Base-by-base conservation (phyloP, 2,329 filamentous ascomycete species). In the Neonectria hederae region DNA sequence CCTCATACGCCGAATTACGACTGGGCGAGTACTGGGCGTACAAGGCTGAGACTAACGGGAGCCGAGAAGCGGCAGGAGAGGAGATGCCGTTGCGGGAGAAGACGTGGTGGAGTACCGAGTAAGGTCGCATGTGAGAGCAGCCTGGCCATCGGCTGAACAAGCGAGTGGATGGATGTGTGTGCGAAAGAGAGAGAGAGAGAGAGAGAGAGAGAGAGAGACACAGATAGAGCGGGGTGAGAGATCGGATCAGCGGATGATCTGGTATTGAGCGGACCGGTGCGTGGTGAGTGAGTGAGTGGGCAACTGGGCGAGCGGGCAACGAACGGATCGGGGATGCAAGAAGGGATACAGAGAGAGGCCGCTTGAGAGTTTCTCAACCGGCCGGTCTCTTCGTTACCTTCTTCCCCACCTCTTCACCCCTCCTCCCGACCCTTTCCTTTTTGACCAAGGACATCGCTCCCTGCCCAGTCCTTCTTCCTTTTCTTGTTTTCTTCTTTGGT, bases 21-120 rank as follows among this genome's bases (percentile, higher is more conserved):
- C 83, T 99, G 6, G 90, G 92, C 54, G 96, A 98, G 81, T 98
- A 97, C 80, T 97, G 91, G 87, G 93, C 91, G 4, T 97, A 93
- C 93, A 92, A 94, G 76, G 89, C 86, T 49, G 92, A 95, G 77
- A 79, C 82, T 22, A 87, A 90, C 62, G 91, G 91, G 8, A 87
- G 83, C 65, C 85, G 92, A 51, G 73, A 72, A 22, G 76, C 75
- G 2, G 69, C 77, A 5, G 83, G 81, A n/a, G 83, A 86, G 69
- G 87, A 92, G 65, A 86, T 89, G 81, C 87, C 92, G 1, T 76
- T 96, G 59, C 86, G 95, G 57, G 95, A 98, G 80, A 84, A 85
- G 77, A 86, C 92, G 72, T 98, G 95, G 95, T 88, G 90, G 28
- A 73, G 75, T 58, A 69, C 63, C 53, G 72, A 69, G 59, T 71